Conservation (phyloP, 345 rosid species). For the Populus pruinosa region DNA sequence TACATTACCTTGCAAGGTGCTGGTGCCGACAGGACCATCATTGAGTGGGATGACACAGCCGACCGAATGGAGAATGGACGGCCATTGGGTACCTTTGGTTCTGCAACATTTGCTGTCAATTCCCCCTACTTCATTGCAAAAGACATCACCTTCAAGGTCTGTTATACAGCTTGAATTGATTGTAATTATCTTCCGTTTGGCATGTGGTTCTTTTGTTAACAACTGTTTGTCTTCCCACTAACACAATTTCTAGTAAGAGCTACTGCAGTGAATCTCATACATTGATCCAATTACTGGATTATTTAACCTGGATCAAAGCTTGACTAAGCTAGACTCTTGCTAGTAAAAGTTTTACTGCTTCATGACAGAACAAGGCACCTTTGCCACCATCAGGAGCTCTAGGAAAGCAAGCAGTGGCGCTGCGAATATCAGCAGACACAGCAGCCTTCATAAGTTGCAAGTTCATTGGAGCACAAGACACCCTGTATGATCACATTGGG, state of each 20-base stretch:
- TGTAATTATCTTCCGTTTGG: background rate
- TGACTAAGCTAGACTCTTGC: background rate
- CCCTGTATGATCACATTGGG: conserved; percentile 42
- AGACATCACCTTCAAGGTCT: conserved; percentile 47
- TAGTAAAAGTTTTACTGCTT: background rate
- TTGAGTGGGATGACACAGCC: conserved; percentile 45
- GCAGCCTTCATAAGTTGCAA: conserved; percentile 41
- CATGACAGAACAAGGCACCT: conserved; percentile 37
- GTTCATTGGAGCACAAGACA: conserved; percentile 45
- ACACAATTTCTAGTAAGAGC: too few species aligned
- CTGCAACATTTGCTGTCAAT: conserved; percentile 46
- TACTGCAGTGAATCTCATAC: too few species aligned
- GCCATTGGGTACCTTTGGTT: conserved; percentile 39
- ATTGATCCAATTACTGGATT: too few species aligned
- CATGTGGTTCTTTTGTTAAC: background rate
- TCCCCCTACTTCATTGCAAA: conserved; percentile 49
- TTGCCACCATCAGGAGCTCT: conserved; percentile 38
- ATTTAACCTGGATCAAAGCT: too few species aligned
- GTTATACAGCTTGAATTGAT: background rate
- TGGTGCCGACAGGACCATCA: conserved; percentile 35
- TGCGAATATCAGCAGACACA: conserved; percentile 40
- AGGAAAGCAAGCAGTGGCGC: conserved; percentile 45
- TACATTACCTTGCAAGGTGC: conserved; percentile 38
- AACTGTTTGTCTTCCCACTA: background rate
- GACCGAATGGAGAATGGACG: conserved; percentile 29